Evolutionary conservation across 1,284 basidiomycete species (phyloP).

Genomic region (Heterobasidion occidentale): DNA sequence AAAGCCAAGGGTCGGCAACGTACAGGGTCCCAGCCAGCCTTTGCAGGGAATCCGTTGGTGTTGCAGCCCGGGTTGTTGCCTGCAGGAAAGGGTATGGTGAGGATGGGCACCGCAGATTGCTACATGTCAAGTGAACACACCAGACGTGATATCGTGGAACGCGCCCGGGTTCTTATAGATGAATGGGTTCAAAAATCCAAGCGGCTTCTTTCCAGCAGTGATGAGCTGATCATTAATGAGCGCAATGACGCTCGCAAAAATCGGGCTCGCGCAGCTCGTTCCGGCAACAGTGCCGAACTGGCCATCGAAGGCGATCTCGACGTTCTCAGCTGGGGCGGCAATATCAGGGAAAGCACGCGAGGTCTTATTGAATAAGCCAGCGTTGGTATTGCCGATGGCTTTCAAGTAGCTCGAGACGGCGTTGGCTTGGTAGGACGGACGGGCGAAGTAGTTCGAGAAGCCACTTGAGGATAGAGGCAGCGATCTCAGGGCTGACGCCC

Average conservation of each 20-base stretch:
- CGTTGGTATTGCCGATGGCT: constrained; percentile 19
- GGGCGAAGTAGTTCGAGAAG: constrained; percentile 25
- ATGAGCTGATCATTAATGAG: constrained; percentile 53
- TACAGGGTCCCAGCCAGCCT: too few relatives aligned
- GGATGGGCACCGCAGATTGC: too few relatives aligned
- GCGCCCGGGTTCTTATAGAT: constrained; percentile 39
- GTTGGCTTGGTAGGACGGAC: constrained; percentile 29
- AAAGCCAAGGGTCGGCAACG: too few relatives aligned
- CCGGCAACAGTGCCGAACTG: constrained; percentile 36
- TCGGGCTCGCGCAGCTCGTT: constrained; percentile 55
- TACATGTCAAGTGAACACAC: neutral
- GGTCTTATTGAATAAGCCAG: constrained; percentile 14
- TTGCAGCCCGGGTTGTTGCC: too few relatives aligned
- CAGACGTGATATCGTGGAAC: constrained; percentile 47
- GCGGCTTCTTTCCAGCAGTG: constrained; percentile 34
- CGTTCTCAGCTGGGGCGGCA: constrained; percentile 50
- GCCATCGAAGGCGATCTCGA: constrained; percentile 58
- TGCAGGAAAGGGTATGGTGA: too few relatives aligned
- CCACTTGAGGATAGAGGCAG: neutral
- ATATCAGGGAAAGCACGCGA: constrained; percentile 29
- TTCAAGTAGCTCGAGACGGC: constrained; percentile 23
- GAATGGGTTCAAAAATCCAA: constrained; percentile 43
- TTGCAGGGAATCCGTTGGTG: too few relatives aligned
- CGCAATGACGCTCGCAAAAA: constrained; percentile 47
- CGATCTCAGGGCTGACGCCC: constrained; percentile 22